Base-by-base conservation (phyloP, 495 filamentous ascomycete genomes). In the Penicillium simplicissimum region DNA sequence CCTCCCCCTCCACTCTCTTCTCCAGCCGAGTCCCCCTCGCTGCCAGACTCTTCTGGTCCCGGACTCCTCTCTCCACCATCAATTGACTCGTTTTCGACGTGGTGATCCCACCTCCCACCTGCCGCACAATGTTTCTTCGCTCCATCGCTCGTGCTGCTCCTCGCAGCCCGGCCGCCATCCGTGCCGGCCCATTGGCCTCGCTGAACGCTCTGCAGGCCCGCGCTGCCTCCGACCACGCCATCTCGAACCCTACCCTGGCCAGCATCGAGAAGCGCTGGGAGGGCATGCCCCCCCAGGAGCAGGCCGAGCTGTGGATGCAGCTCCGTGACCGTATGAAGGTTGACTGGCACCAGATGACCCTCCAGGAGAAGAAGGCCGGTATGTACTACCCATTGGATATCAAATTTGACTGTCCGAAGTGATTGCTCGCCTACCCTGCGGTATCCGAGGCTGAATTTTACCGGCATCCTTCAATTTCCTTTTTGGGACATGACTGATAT, bases 231-330 rank as follows among this genome's bases (percentile, higher is more conserved):
- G 88, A 88, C 52, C 93, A 96, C 76, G 93, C 95, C 71, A 95
- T 98, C 80, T 91, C 92, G 63, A 98, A 97, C 82, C 95, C 96
- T 67, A 97, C 93, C 34, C 87, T 98, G 63, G 90, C 92, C 76
- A 89, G 96, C 80, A 97, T 98, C 73, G 95, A 98, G 88, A 98
- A 97, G 90, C 84, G 95, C 79, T 98, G 95, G 95, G 95, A 98
- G 82, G 84, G 74, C 58, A 90, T 98, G 90, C 93, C 92, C 38
- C 92, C 93, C 58, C 91, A 96, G 82, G 95, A 98, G 86, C 95
- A 98, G 86, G 95, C 96, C 61, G 95, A 98, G 73, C 80, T 98
- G 67, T 98, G 94, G 94, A 98, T 98, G 95, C 82, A 89, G 68
- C 82, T 98, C 74, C 83, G 95, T 70, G 95, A 98, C 81, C 88